Evolutionary conservation across 2,329 filamentous ascomycete genomes (phyloP).

Genomic region (Cercospora zeina): DNA sequence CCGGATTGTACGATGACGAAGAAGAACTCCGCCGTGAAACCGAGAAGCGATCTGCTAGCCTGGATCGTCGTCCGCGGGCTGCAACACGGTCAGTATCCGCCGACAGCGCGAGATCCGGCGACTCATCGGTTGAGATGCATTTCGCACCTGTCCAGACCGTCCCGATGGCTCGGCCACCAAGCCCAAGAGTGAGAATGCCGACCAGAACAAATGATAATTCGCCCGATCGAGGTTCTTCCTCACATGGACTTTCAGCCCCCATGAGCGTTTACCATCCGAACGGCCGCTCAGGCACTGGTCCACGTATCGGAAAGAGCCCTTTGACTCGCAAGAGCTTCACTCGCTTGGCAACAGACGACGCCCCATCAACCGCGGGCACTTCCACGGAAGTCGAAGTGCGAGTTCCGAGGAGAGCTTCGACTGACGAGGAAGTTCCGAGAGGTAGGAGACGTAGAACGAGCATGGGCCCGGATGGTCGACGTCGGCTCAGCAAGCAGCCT

Average conservation of each 20-base stretch:
- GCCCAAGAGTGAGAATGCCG: slow-evolving; percentile 13
- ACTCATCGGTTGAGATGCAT: slow-evolving; percentile 27
- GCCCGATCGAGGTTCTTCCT: slow-evolving; percentile 3
- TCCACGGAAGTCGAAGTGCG: slow-evolving; percentile 28
- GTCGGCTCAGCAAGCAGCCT: slow-evolving; percentile 31
- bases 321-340: slow-evolving; percentile 49
- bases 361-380: slow-evolving; percentile 23
- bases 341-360: slow-evolving; percentile 28
- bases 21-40: slow-evolving; percentile 3
- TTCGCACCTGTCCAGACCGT: slow-evolving; percentile 18
- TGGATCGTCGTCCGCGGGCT: slow-evolving; percentile 5
- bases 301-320: slow-evolving; percentile 47
- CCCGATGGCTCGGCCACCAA: neutral
- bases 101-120: slow-evolving; percentile 20
- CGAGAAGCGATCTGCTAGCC: slow-evolving; percentile 9
- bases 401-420: slow-evolving; percentile 23
- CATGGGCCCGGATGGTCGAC: slow-evolving; percentile 30
- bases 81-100: slow-evolving; percentile 18
- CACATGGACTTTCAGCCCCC: slow-evolving; percentile 12
- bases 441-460: slow-evolving; percentile 26
- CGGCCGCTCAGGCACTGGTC: slow-evolving; percentile 19
- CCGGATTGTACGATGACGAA: slow-evolving; percentile 22
- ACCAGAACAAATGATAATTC: slow-evolving; percentile 15
- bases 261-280: slow-evolving; percentile 15
- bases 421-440: slow-evolving; percentile 20